Evolutionary conservation across 2,329 filamentous ascomycete species (phyloP), one percentile per base, ranked within the genome.

Genomic region (Curvularia sp.): DNA sequence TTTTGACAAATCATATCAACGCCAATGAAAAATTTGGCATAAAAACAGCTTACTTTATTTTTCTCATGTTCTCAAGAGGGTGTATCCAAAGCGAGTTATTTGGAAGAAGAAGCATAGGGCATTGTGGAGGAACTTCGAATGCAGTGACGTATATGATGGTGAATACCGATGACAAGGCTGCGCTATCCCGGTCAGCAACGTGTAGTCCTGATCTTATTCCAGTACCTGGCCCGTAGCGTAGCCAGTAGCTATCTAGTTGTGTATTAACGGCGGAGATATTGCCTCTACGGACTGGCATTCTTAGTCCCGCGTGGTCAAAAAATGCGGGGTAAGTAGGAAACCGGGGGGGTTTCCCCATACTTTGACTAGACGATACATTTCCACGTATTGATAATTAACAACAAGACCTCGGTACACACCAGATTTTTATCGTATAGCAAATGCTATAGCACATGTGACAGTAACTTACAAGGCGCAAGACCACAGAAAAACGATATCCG

Each of bases 271-370:
- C 62, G 60, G 62, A 51, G 31, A 48, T 62, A 22, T 54, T 64
- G 12, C 62, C 54, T 26, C 50, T 64, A 57, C 51, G 53, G 60
- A 52, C 49, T 52, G 35, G 30, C 26, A 39, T 39, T 35, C 38
- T 31, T 53, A 42, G 31, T 49, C 49, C 49, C 49, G 56, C 55
- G 43, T 56, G 53, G 41, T 24, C 44, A 10, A 56, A 26, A 50
- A 63, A 63, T 49, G 62, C 60, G 62, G 62, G 60, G 62, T 63
- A 65, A 53, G 62, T 63, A 65, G 53, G 22, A 35, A 24, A 12
- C 31, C 49, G 33, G 55, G 51, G 33, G 30, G 20, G 18, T 20
- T 49, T 57, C 53, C 41, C 57, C 54, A 60, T 43, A 42, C 28
- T 42, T 33, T 52, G 28, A 43, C 49, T 30, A 26, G 28, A 43